Evolutionary conservation across 495 filamentous ascomycete species (phyloP), one percentile per base, ranked within the genome.

Genomic region (Viridothelium virens): DNA sequence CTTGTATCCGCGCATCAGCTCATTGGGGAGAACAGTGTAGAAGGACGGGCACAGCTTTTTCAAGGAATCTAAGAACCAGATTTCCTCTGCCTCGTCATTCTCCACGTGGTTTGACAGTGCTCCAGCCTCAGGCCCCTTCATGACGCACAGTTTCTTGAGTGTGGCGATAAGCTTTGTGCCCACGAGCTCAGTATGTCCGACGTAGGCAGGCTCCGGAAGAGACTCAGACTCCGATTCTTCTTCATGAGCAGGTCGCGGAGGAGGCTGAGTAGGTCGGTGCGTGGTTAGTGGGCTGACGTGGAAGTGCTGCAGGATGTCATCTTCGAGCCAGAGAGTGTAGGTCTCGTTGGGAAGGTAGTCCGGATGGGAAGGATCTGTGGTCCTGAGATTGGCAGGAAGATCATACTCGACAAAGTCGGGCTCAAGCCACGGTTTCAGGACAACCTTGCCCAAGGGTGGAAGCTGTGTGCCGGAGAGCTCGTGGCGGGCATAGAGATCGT

Each of bases 141-240:
- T 69, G 65, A 66, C 31, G 34, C 68, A 72, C 38, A 91, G 75
- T 61, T 84, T 80, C 73, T 85, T 86, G 16, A 96, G 81, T 7
- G 72, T 75, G 4, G 84, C 78, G 39, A 82, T 80, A 16, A 97
- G 73, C 77, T 95, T 96, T 86, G 96, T 86, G 1, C 92, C 91
- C 0, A 84, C 6, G 5, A 34, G 10, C 18, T 10, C 53, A 36
- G 53, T 59, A 6, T 14, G 3, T 18, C 36, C 4, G 6, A 31
- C 1, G 31, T 59, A 59, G 53, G 10, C 36, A 7, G 53, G 53
- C 5, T 5, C 31, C 53, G 16, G 7, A 53, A 46, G 41, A 9
- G 41, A 25, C 25, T 14, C 41, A 14, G 41, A 44, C 14, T 44
- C 14, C 41, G 41, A 14, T 44, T 7, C 41, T 1, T 53, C 16